phyloP scores from a whole-genome alignment of 2,329 filamentous ascomycete genomes.

The Ceratocystis cacaofunesta region DNA sequence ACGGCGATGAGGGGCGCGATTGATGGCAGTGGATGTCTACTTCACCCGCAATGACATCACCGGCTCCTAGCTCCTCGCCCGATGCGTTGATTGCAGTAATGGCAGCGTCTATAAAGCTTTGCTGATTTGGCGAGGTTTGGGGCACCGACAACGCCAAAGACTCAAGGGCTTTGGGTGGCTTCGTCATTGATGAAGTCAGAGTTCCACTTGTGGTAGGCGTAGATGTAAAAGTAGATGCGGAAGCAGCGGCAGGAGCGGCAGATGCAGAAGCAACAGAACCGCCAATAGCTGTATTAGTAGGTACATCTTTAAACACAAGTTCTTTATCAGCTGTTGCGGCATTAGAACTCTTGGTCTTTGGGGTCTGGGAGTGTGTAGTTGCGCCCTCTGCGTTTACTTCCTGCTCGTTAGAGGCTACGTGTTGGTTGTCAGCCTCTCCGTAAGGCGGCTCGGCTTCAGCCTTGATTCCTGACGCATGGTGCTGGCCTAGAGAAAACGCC shows the following conservation, averaged over 20 bases:
- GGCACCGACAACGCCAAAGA: not conserved
- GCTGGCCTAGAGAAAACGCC: conserved; percentile 44
- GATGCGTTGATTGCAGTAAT: conserved; percentile 15
- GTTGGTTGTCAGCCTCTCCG: not conserved
- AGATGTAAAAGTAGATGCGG: not conserved
- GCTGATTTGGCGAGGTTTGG: conserved; percentile 3
- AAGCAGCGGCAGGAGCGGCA: not conserved
- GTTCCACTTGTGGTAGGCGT: not conserved
- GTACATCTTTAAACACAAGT: too few relatives aligned
- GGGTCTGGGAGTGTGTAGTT: too few relatives aligned
- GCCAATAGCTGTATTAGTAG: too few relatives aligned
- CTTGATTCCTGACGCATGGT: conserved; percentile 24
- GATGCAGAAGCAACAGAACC: not conserved
- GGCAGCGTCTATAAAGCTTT: conserved; percentile 11
- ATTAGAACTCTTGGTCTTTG: not conserved
- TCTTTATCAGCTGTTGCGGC: not conserved
- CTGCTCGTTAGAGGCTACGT: not conserved
- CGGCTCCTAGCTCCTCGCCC: conserved; percentile 17
- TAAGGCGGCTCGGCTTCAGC: conserved; percentile 25
- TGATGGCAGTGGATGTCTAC: conserved; percentile 13
- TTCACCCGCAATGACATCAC: conserved; percentile 16
- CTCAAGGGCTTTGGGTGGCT: not conserved
- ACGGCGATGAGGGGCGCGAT: not conserved
- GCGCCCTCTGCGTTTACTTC: not conserved
- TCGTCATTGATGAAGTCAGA: not conserved